Percentiles rank a stretch among this genome's conserved stretches.
Evolutionary conservation across 2,329 filamentous ascomycete species (phyloP).

Genomic region (Diaporthe ilicicola): DNA sequence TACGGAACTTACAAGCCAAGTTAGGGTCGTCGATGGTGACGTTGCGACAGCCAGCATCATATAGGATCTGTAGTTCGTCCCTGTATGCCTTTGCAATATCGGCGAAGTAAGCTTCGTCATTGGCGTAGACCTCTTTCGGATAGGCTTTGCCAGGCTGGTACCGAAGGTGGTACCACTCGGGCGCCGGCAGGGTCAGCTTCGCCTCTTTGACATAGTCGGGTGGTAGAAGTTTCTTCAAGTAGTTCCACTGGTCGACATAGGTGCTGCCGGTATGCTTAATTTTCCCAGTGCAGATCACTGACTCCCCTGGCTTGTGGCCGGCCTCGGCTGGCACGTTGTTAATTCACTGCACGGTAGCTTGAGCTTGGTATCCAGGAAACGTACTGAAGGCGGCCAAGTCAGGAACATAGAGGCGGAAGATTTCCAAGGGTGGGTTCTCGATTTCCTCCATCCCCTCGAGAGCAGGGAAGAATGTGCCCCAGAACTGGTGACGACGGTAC

Average conservation of each 20-base stretch:
- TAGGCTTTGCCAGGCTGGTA: conserved; percentile 59
- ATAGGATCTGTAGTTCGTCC: conserved; percentile 55
- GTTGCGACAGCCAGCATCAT: conserved; percentile 58
- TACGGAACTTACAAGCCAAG: conserved; percentile 49
- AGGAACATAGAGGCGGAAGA: conserved; percentile 49
- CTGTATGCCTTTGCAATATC: conserved; percentile 61
- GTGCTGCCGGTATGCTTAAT: conserved; percentile 56
- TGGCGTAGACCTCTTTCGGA: conserved; percentile 55
- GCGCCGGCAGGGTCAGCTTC: conserved; percentile 70
- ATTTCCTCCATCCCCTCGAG: conserved; percentile 52
- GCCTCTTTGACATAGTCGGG: conserved; percentile 69
- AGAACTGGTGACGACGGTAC: conserved; percentile 53
- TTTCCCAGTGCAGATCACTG: conserved; percentile 55
- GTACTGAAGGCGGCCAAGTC: conserved; percentile 52
- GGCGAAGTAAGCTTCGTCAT: conserved; percentile 58
- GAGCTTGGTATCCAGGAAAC: not conserved
- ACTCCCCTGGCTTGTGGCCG: conserved; percentile 56
- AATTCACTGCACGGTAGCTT: not conserved
- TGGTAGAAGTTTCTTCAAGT: conserved; percentile 57
- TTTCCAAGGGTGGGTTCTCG: conserved; percentile 42
- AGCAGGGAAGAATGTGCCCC: conserved; percentile 47
- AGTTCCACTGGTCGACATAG: conserved; percentile 52
- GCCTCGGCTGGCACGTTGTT: conserved; percentile 45
- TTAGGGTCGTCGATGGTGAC: conserved; percentile 72
- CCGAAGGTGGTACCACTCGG: conserved; percentile 69